Conservation (phyloP, 2,329 filamentous ascomycete species). For the Fusarium equiseti region DNA sequence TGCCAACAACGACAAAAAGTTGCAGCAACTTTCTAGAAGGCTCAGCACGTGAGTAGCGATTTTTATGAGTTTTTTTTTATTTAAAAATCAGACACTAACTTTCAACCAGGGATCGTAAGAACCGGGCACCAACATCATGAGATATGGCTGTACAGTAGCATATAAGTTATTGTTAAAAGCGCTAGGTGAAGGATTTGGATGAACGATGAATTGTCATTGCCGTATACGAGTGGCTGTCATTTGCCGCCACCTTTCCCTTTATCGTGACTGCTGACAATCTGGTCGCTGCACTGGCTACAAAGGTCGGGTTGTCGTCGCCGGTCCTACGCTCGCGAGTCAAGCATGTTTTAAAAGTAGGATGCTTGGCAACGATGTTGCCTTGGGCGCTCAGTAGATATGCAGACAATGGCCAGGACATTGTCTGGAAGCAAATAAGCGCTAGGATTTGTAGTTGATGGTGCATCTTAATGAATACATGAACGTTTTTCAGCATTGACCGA, state of each 20-base stretch:
- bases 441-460: conserved; percentile 43
- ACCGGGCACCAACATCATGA: conserved; percentile 45
- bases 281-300: conserved; percentile 20
- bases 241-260: conserved; percentile 37
- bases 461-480: conserved; percentile 50
- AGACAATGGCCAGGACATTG: conserved; percentile 41
- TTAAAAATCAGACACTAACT: neutral
- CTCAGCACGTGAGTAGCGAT: conserved; percentile 83
- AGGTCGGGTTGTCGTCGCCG: conserved; percentile 19
- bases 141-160: conserved; percentile 45
- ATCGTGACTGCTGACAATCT: conserved; percentile 36
- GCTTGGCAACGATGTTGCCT: conserved; percentile 36
- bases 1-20: conserved; percentile 89
- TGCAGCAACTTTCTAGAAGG: conserved; percentile 88
- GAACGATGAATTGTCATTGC: conserved; percentile 35
- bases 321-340: conserved; percentile 27
- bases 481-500: conserved; percentile 13
- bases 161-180: conserved; percentile 41
- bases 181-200: conserved; percentile 37
- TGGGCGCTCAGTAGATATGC: conserved; percentile 39
- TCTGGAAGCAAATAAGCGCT: conserved; percentile 40
- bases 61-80: neutral
- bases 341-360: conserved; percentile 37
- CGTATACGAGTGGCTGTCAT: conserved; percentile 34
- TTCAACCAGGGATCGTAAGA: conserved; percentile 47